Base-by-base conservation (phyloP, 2,329 filamentous ascomycete genomes). In the Fusarium euwallaceae region DNA sequence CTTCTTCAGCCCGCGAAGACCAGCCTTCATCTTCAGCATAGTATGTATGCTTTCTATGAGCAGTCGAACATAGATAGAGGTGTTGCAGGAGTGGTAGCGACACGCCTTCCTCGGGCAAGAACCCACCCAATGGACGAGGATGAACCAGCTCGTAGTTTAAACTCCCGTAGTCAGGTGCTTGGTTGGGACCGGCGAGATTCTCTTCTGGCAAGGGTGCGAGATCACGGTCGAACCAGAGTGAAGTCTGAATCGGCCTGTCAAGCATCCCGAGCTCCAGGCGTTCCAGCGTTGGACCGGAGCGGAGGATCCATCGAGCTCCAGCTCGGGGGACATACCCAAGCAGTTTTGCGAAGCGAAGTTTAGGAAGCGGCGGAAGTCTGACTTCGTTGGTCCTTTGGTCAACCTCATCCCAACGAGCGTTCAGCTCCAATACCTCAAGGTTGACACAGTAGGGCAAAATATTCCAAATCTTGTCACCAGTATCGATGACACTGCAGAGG, bases 241-340 rank as follows among this genome's bases (percentile, higher is more conserved):
- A 6, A 0, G 6, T 64, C 2, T 56, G 55, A 1, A 71, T 60
- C 0, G 64, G 59, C 1, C 67, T 61, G 12, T 76, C 75, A 2
- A 77, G 2, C 69, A 77, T 73, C 14, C 60, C 65, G 1, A 77
- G 62, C 36, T 77, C 73, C 0, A 77, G 2, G 0, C 75, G 68
- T 3, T 77, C 71, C 0, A 77, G 29, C 0, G 58, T 71, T 2
- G 64, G 41, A 3, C 39, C 34, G 0, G 36, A 43, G 20, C 6
- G 39, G 2, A 77, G 24, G 1, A 67, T 24, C 75, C 75, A 77
- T 9, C 41, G 16, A 4, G 73, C 58, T 0, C 77, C 36, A 5
- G 29, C 22, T 1, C 24, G 27, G 0, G 75, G 71, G 6, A 77
- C 37, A 12, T 71, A 74, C 0, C 68, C 73, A 4, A 36, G 29